These are phyloP conservation scores for Citrus maxima DNA, from an alignment of 345 rosid species.

Conservation along the genomic window DNA sequence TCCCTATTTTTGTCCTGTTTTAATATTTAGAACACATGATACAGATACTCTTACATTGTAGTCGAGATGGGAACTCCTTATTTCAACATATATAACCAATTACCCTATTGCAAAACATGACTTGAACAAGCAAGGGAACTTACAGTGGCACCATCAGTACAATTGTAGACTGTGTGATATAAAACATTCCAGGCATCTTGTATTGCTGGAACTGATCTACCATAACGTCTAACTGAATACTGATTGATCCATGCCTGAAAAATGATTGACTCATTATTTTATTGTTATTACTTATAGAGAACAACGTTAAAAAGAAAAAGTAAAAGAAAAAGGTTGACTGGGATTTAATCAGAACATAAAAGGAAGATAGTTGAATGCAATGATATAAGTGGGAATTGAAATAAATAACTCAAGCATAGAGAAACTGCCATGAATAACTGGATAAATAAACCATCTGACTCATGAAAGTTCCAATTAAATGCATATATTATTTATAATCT, in stretches of 20 bases:
- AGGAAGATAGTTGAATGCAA: not conserved
- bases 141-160: conserved; percentile 67
- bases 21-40: not conserved
- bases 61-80: not conserved
- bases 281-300: not conserved
- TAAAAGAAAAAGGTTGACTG: not conserved
- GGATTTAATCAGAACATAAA: not conserved
- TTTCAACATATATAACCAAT: not conserved
- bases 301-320: not conserved
- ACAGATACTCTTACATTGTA: not conserved
- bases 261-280: not conserved
- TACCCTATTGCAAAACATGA: not conserved
- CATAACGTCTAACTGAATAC: conserved; percentile 58
- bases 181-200: conserved; percentile 58
- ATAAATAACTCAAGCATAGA: not conserved
- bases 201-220: conserved; percentile 36
- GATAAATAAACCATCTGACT: not conserved
- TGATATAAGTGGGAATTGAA: too few species aligned
- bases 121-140: conserved; percentile 22
- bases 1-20: conserved; percentile 77
- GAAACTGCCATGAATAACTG: not conserved
- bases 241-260: conserved; percentile 55
- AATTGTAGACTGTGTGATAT: conserved; percentile 61
- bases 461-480: not conserved
- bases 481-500: not conserved